Conservation (phyloP, 495 filamentous ascomycete species). For the Aspergillus saccharolyticus region DNA sequence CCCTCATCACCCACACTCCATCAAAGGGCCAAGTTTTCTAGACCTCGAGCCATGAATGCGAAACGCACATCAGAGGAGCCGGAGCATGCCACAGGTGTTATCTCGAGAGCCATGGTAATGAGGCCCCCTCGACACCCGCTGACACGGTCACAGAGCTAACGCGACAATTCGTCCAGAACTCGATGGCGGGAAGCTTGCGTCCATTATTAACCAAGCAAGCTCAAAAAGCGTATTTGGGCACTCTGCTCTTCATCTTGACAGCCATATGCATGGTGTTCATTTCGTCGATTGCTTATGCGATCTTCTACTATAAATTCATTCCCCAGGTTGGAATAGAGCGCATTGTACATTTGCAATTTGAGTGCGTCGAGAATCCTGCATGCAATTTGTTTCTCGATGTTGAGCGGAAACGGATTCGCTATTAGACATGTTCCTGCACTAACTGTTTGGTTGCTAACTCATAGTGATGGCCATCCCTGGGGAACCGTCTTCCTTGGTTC, state of each 20-base stretch:
- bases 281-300: conserved; percentile 60
- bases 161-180: conserved; percentile 23
- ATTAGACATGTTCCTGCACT: not conserved
- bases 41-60: conserved; percentile 16
- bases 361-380: conserved; percentile 40
- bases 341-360: conserved; percentile 76
- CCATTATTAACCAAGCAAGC: conserved; percentile 61
- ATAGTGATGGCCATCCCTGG: conserved; percentile 40
- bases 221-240: conserved; percentile 65
- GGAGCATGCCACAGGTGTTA: conserved; percentile 8
- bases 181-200: conserved; percentile 31
- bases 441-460: not conserved
- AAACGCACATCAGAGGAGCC: conserved; percentile 24
- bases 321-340: conserved; percentile 64
- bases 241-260: conserved; percentile 56
- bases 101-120: conserved; percentile 18
- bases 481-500: conserved; percentile 37
- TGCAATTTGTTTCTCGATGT: not conserved
- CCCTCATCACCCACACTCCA: not conserved
- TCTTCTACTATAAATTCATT: conserved; percentile 80
- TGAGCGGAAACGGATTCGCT: not conserved
- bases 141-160: conserved; percentile 3
- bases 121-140: not conserved
- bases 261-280: conserved; percentile 55
- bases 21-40: not conserved